Conservation (phyloP, 2,329 filamentous ascomycete genomes). For the Lanzia echinophila region DNA sequence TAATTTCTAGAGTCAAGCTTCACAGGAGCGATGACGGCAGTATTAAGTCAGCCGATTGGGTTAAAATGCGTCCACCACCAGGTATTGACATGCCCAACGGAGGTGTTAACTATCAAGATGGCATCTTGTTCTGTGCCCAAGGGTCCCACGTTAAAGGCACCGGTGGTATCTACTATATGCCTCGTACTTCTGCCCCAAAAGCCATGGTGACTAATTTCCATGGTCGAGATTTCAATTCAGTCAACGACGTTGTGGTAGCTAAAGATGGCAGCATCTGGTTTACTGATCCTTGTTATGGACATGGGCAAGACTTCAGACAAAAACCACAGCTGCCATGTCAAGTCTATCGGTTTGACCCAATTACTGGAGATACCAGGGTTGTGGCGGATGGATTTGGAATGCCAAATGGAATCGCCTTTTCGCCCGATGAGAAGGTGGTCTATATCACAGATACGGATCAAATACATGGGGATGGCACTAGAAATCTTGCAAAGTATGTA, state of each 20-base stretch:
- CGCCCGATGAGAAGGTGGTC: constrained; percentile 43
- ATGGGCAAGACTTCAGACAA: constrained; percentile 50
- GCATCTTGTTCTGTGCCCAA: constrained; percentile 24
- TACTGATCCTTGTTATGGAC: constrained; percentile 55
- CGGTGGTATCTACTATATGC: constrained; percentile 20
- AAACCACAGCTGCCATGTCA: constrained; percentile 48
- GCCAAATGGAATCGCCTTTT: constrained; percentile 53
- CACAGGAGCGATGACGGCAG: constrained; percentile 21
- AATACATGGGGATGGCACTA: constrained; percentile 23
- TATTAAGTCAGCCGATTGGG: constrained; percentile 30
- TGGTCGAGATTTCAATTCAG: constrained; percentile 50
- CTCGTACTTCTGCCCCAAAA: constrained; percentile 13
- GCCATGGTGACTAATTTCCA: constrained; percentile 51
- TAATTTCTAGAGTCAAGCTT: constrained; percentile 40
- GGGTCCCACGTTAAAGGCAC: constrained; percentile 8
- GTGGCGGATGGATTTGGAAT: constrained; percentile 51
- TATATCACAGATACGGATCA: constrained; percentile 53
- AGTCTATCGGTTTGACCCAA: constrained; percentile 49
- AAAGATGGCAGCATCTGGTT: constrained; percentile 55
- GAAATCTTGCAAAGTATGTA: constrained; percentile 10
- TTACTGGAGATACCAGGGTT: constrained; percentile 44
- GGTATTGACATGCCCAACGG: constrained; percentile 30
- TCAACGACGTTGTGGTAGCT: constrained; percentile 52
- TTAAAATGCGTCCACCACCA: constrained; percentile 32
- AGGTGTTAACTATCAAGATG: constrained; percentile 19